Percentiles rank a stretch among this genome's conserved stretches.
phyloP scores from a whole-genome alignment of 208 protist genomes.

The Acanthamoeba quina region DNA sequence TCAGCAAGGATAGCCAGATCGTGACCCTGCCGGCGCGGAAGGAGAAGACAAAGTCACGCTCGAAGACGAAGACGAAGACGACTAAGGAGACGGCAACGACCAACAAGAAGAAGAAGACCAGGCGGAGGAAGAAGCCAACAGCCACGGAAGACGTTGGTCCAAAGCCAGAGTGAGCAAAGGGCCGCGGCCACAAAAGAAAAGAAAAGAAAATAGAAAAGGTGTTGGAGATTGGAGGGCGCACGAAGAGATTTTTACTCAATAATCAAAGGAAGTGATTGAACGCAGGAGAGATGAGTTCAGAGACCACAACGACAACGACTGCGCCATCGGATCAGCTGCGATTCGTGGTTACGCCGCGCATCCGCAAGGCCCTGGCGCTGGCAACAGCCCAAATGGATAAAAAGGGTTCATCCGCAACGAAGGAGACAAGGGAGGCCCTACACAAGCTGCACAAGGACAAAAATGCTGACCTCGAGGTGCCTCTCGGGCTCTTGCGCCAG shows the following conservation, averaged over 20 bases:
- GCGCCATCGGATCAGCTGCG: constrained; percentile 18
- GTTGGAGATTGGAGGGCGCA: too few species aligned
- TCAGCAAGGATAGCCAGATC: not conserved
- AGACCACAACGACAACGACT: not conserved
- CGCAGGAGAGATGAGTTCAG: too few species aligned
- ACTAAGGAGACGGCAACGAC: not conserved
- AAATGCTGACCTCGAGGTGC: constrained; percentile 32
- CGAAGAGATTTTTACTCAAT: too few species aligned
- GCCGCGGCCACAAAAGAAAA: too few species aligned
- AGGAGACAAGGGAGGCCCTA: constrained; percentile 42
- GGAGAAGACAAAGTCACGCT: not conserved
- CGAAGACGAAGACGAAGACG: not conserved
- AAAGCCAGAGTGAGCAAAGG: too few species aligned
- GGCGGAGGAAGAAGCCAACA: not conserved
- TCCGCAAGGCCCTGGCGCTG: not conserved
- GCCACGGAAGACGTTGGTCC: too few species aligned
- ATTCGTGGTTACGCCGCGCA: constrained; percentile 40
- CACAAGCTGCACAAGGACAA: constrained; percentile 41
- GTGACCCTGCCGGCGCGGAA: not conserved
- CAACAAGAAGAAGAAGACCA: not conserved
- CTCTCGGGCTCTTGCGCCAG: constrained; percentile 1
- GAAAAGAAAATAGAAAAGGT: too few species aligned
- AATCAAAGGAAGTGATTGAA: too few species aligned
- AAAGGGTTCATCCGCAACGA: not conserved
- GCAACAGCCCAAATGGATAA: not conserved